These are phyloP conservation scores for Plantago rigida DNA, from an alignment of 305 asterid species.

Conservation along the genomic window DNA sequence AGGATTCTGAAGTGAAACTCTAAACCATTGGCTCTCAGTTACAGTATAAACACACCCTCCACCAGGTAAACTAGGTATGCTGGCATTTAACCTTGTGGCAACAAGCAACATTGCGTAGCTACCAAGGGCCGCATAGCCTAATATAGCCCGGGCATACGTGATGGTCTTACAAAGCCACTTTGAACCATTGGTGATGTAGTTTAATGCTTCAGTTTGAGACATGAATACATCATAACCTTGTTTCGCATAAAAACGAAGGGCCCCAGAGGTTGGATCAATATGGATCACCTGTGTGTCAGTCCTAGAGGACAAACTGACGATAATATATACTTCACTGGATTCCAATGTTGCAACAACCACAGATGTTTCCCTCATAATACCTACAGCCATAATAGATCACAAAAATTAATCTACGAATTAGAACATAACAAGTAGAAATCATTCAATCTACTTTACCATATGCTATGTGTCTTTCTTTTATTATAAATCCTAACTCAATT, in stretches of 20 bases:
- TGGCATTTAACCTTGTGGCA: slow-evolving; percentile 70
- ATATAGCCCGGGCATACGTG: slow-evolving; percentile 65
- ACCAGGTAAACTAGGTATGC: slow-evolving; percentile 83
- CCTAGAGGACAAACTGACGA: slow-evolving; percentile 68
- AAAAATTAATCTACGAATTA: too few species aligned
- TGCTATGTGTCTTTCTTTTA: too few species aligned
- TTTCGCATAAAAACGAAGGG: slow-evolving; percentile 53
- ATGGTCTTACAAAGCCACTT: slow-evolving; percentile 60
- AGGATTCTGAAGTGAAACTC: slow-evolving; percentile 76
- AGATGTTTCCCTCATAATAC: slow-evolving; percentile 60
- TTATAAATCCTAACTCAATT: too few species aligned
- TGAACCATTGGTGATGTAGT: slow-evolving; percentile 65
- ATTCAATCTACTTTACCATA: too few species aligned
- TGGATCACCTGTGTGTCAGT: slow-evolving; percentile 86
- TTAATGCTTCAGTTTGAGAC: slow-evolving; percentile 79
- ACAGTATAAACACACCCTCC: slow-evolving; percentile 85
- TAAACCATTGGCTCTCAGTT: slow-evolving; percentile 91
- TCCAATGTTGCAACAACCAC: slow-evolving; percentile 73
- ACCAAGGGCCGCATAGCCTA: slow-evolving; percentile 92
- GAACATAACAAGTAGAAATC: too few species aligned
- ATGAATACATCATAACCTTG: slow-evolving; percentile 71
- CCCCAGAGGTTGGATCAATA: slow-evolving; percentile 93
- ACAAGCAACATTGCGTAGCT: slow-evolving; percentile 67
- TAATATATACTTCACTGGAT: slow-evolving; percentile 77
- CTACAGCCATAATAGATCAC: slow-evolving; percentile 35